phyloP scores from a whole-genome alignment of 2,329 filamentous ascomycete genomes.

The Colletotrichum spinosum region DNA sequence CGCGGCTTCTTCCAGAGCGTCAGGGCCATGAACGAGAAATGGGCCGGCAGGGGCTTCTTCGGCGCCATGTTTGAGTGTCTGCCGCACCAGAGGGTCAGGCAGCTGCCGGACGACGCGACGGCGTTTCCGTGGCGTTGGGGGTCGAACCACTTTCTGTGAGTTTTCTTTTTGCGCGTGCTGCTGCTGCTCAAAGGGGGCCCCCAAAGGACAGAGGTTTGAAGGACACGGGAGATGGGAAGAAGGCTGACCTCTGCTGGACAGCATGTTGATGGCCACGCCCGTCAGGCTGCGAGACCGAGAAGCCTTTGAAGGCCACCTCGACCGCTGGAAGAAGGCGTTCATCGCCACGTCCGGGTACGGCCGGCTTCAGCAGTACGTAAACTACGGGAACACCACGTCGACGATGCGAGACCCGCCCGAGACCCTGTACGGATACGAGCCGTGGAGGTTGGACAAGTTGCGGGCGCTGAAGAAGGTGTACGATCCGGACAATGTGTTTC shows the following conservation, averaged over 20 bases:
- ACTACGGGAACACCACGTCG: constrained; percentile 46
- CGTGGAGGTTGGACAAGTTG: constrained; percentile 41
- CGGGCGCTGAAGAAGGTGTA: constrained; percentile 48
- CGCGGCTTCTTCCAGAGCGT: constrained; percentile 25
- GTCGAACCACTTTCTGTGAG: constrained; percentile 31
- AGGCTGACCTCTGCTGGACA: constrained; percentile 23
- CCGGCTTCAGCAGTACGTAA: constrained; percentile 38
- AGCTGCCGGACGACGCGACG: constrained; percentile 19
- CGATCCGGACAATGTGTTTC: constrained; percentile 50
- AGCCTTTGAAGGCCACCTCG: constrained; percentile 53
- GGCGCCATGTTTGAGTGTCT: constrained; percentile 32
- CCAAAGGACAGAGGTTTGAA: too few relatives aligned
- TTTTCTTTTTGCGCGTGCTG: not conserved
- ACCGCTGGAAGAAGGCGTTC: constrained; percentile 47
- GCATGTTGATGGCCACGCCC: constrained; percentile 47
- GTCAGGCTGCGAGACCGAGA: constrained; percentile 46
- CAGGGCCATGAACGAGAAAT: constrained; percentile 26
- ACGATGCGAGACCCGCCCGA: constrained; percentile 45
- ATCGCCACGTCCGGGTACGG: constrained; percentile 41
- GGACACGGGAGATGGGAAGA: too few relatives aligned
- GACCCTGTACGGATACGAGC: constrained; percentile 41
- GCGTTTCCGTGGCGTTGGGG: constrained; percentile 32
- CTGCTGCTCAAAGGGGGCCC: too few relatives aligned
- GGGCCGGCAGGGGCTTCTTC: constrained; percentile 29
- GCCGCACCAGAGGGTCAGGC: constrained; percentile 29